Evolutionary conservation across 331 rosid genomes (phyloP).

Genomic region (Cydonia oblonga): DNA sequence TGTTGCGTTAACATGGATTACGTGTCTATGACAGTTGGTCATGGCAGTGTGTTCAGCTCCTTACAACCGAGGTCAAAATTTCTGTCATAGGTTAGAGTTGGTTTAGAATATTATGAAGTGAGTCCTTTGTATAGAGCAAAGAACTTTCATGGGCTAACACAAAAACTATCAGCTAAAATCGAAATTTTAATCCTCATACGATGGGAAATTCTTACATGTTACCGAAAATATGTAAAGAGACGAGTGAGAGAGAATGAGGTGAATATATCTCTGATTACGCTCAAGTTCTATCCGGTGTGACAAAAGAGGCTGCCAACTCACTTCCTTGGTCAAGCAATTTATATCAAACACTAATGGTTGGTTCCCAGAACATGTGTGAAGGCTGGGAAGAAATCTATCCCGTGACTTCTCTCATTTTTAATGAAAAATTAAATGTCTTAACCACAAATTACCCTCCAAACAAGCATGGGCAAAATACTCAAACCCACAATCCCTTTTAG

Average conservation of each 20-base stretch:
- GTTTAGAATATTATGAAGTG: not conserved
- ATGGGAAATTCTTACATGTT: not conserved
- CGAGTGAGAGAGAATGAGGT: not conserved
- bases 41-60: not conserved
- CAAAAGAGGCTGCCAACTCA: not conserved
- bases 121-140: not conserved
- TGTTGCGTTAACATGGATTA: not conserved
- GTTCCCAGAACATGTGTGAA: not conserved
- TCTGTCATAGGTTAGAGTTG: not conserved
- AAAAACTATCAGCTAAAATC: not conserved
- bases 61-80: not conserved
- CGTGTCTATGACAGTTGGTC: not conserved
- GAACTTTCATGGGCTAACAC: not conserved
- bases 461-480: slow-evolving; percentile 1
- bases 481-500: slow-evolving; percentile 11
- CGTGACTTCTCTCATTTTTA: not conserved
- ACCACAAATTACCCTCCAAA: not conserved
- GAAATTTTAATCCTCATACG: too few species aligned
- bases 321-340: not conserved
- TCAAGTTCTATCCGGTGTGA: too few species aligned
- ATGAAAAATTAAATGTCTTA: not conserved
- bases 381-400: not conserved
- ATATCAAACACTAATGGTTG: not conserved
- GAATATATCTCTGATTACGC: not conserved
- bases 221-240: not conserved